A percentile compares a stretch with the other conserved stretches of the same genome.
Conservation (phyloP, 164 flowering plant species). For the Stephania yunnanensis region DNA sequence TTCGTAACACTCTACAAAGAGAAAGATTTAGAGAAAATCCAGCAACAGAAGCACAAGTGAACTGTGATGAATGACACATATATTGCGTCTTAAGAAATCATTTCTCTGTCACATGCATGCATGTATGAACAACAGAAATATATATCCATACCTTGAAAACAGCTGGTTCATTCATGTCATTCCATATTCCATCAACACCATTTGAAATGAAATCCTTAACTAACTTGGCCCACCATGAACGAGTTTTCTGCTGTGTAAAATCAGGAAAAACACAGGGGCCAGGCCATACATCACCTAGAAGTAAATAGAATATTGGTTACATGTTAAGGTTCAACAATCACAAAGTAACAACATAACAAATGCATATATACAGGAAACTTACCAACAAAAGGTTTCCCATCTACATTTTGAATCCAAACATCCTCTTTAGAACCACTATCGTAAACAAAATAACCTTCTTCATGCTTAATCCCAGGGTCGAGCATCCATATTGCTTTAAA, state of each 20-base stretch:
- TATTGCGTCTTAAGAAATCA: too few relatives aligned
- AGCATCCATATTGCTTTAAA: conserved; percentile 99
- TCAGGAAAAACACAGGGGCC: too few relatives aligned
- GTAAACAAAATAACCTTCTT: conserved; percentile 75
- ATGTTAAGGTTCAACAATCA: neutral
- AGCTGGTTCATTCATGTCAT: conserved; percentile 99
- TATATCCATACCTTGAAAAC: conserved; percentile 71
- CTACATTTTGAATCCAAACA: conserved; percentile 67
- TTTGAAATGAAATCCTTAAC: too few relatives aligned
- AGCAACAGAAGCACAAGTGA: too few relatives aligned
- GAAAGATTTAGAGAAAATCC: too few relatives aligned
- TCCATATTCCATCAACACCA: conserved; percentile 99
- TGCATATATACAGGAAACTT: conserved; percentile 12
- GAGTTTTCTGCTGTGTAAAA: too few relatives aligned
- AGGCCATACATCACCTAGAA: too few relatives aligned
- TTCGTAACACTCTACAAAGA: too few relatives aligned
- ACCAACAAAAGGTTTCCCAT: conserved; percentile 81
- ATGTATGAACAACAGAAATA: neutral
- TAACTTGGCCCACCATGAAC: too few relatives aligned
- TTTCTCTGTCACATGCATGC: neutral
- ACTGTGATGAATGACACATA: too few relatives aligned
- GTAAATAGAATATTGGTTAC: too few relatives aligned
- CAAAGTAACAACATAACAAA: neutral
- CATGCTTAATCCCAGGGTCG: conserved; percentile 87
- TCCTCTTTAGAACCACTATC: conserved; percentile 72